Evolutionary conservation across 1,284 basidiomycete species (phyloP), one percentile per base, ranked within the genome.

Genomic region (Moniliophthora roreri): DNA sequence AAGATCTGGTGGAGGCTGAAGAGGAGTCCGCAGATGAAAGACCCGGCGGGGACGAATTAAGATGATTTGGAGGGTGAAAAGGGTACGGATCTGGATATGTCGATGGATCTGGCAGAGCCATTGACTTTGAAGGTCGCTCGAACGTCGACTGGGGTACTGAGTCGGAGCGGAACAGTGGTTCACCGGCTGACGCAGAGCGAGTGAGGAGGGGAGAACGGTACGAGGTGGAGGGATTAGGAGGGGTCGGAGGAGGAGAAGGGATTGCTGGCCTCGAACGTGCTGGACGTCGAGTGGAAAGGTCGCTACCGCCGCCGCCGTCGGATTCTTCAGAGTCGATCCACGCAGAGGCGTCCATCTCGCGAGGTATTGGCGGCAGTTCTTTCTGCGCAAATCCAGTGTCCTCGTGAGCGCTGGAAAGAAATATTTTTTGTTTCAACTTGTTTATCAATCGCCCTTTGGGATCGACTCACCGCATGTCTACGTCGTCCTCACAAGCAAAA

Each of bases 1-100:
- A 89, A 2, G 89, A 90, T 53, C 88, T 80, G 6, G 87, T 82
- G 3, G 87, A 90, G 1, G 79, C 75, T 37, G 84, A 82, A 9
- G 85, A 84, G 1, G 87, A 87, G 48, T 79, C 79, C 38, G 80
- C 78, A 3, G 84, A 85, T 3, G 87, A 89, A 48, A 88, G 80
- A 18, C 82, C 72, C 4, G 82, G 81, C 38, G 75, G 75, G 35
- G 71, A 66, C 4, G 72, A 73, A n/a, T 72, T 69, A 5, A 73
- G 67, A 56, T 74, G 68, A 44, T 75, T 71, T 36, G 71, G 70
- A 21, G 68, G 68, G 45, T 75, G 77, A 62, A 73, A 78, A 23
- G 81, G 78, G 66, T 82, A 74, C 24, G 73, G 76, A 64, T 77
- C 74, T 32, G 77, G 76, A 61, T 82, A 87, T 49, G 80, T 82